phyloP scores from a whole-genome alignment of 495 filamentous ascomycete species.

The Parathielavia appendiculata region DNA sequence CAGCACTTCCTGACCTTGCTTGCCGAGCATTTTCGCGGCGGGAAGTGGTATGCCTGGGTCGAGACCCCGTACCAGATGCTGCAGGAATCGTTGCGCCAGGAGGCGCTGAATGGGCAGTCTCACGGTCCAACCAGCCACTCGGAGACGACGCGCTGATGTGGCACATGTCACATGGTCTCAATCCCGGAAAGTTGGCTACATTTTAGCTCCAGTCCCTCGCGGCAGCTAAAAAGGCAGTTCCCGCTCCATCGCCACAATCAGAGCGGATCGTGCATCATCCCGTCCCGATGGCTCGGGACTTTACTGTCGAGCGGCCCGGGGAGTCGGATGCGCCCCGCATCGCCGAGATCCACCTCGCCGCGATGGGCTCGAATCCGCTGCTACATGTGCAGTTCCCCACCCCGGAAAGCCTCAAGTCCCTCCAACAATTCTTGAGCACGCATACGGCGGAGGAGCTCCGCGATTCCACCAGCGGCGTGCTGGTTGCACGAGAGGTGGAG shows the following conservation, averaged over 20 bases:
- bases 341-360: slow-evolving; percentile 39
- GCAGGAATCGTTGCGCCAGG: slow-evolving; percentile 10
- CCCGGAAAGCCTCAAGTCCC: slow-evolving; percentile 21
- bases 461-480: slow-evolving; percentile 16
- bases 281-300: slow-evolving; percentile 10
- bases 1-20: slow-evolving; percentile 23
- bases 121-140: background rate
- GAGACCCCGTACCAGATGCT: slow-evolving; percentile 25
- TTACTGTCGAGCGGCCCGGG: slow-evolving; percentile 14
- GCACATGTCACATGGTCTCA: slow-evolving; percentile 24
- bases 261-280: background rate
- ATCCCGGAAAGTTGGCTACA: background rate
- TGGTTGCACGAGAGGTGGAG: slow-evolving; percentile 32
- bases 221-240: background rate
- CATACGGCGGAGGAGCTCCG: slow-evolving; percentile 27
- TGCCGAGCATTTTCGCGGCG: slow-evolving; percentile 20
- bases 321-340: slow-evolving; percentile 36
- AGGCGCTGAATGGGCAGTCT: background rate
- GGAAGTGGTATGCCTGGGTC: slow-evolving; percentile 29
- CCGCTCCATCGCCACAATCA: slow-evolving; percentile 1
- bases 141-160: background rate
- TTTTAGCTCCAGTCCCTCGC: slow-evolving; percentile 2
- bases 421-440: slow-evolving; percentile 25
- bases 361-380: slow-evolving; percentile 40
- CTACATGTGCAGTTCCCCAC: slow-evolving; percentile 44